Percentiles rank a stretch among this genome's conserved stretches.
These are phyloP conservation scores for Pythium sukuiense DNA, from an alignment of 352 stramenopile genomes.

Conservation along the genomic window DNA sequence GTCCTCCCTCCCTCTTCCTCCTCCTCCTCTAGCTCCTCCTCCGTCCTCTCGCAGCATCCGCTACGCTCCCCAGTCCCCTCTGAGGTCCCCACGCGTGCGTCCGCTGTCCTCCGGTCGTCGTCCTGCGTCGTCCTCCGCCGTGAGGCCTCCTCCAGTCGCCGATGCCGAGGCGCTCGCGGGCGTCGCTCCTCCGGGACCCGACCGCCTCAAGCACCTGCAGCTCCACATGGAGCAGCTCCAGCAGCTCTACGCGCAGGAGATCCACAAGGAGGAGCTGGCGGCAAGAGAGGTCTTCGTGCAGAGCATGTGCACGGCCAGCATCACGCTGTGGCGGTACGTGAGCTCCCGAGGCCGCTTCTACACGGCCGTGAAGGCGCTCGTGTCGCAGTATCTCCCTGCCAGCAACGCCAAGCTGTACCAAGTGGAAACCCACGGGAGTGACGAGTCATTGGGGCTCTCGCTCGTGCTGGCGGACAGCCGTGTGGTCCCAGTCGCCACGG, in stretches of 20 bases:
- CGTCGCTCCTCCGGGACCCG: slow-evolving; percentile 15
- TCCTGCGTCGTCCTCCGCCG: not conserved
- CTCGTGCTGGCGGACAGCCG: slow-evolving; percentile 12
- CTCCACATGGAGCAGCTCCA: slow-evolving; percentile 55
- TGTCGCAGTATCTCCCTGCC: slow-evolving; percentile 42
- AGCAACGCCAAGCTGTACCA: slow-evolving; percentile 31
- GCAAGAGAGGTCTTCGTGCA: slow-evolving; percentile 38
- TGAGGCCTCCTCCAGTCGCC: slow-evolving; percentile 5
- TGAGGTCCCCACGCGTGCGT: not conserved
- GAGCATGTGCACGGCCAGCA: slow-evolving; percentile 44
- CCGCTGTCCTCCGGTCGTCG: not conserved
- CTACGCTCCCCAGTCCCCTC: slow-evolving; percentile 3
- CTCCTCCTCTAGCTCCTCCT: not conserved
- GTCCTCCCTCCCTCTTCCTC: not conserved
- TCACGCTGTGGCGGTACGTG: slow-evolving; percentile 45
- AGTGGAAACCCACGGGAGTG: slow-evolving; percentile 19
- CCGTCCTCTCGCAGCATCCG: slow-evolving; percentile 15
- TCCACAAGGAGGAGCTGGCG: slow-evolving; percentile 47
- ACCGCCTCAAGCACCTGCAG: slow-evolving; percentile 43
- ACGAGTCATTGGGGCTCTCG: not conserved
- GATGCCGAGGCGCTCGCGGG: slow-evolving; percentile 16
- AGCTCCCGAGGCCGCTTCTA: slow-evolving; percentile 36
- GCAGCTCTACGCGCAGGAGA: slow-evolving; percentile 44
- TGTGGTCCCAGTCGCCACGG: not conserved
- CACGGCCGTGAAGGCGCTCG: slow-evolving; percentile 41